Evolutionary conservation across 129 eudicot species (phyloP).

Genomic region (Cynara cardunculus): DNA sequence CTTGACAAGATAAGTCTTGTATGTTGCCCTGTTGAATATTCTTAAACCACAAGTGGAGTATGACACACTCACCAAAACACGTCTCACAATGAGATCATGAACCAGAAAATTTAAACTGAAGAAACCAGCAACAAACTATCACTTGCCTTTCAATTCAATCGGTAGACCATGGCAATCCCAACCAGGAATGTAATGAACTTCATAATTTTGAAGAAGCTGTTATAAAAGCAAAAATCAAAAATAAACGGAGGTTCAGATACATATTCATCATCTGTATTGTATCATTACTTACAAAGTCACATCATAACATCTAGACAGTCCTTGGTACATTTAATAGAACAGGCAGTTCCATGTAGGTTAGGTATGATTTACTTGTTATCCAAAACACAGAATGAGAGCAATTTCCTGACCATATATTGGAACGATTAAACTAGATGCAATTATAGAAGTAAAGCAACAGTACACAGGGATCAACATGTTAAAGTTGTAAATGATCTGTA

Average conservation of each 20-base stretch:
- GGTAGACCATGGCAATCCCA: constrained; percentile 99
- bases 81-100: neutral
- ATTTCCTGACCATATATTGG: neutral
- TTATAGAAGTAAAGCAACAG: neutral
- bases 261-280: neutral
- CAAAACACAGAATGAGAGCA: neutral
- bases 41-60: neutral
- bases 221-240: constrained; percentile 9
- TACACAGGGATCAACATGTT: neutral
- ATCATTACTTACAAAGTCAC: neutral
- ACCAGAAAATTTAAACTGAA: neutral
- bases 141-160: constrained; percentile 94
- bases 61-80: neutral
- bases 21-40: no score
- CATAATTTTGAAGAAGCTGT: constrained; percentile 92
- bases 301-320: neutral
- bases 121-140: neutral
- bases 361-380: neutral
- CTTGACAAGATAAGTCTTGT: no score
- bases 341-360: neutral
- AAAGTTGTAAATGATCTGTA: no score
- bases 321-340: neutral
- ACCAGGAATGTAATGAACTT: constrained; percentile 86
- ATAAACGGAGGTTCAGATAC: neutral
- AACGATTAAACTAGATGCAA: neutral